Conservation (phyloP, 208 protist species). For the Leishmania lainsoni region DNA sequence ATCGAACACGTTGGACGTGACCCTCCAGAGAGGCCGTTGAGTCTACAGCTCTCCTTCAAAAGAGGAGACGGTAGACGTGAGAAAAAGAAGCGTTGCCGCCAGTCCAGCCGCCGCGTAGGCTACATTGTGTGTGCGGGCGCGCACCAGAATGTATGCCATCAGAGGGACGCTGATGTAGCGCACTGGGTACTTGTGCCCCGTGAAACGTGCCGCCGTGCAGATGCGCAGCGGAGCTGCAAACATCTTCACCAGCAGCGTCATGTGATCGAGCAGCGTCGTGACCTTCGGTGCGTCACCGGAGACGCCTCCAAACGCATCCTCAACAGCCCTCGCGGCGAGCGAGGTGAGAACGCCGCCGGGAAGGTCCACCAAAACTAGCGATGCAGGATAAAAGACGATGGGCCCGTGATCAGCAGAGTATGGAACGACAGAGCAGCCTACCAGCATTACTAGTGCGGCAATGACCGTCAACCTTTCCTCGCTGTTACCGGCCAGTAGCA, state of each 20-base stretch:
- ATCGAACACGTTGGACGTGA: not conserved
- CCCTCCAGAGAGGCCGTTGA: not conserved
- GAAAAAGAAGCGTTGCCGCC: not conserved
- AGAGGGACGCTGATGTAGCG: conserved; percentile 27
- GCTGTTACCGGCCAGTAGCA: conserved; percentile 10
- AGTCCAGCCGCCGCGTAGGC: conserved; percentile 14
- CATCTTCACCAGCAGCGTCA: conserved; percentile 28
- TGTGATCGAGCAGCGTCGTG: conserved; percentile 21
- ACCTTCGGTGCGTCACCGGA: conserved; percentile 18
- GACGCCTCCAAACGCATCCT: conserved; percentile 10
- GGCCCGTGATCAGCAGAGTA: conserved; percentile 22
- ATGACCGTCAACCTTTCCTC: conserved; percentile 16
- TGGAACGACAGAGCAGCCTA: conserved; percentile 18
- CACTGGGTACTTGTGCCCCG: conserved; percentile 18
- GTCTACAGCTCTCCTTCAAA: conserved; percentile 13
- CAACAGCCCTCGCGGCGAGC: conserved; percentile 2
- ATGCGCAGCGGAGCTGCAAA: conserved; percentile 32
- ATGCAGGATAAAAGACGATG: conserved; percentile 32
- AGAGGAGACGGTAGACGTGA: not conserved
- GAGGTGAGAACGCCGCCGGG: conserved; percentile 27
- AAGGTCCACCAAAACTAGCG: conserved; percentile 45
- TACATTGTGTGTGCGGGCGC: conserved; percentile 23
- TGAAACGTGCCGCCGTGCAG: conserved; percentile 10
- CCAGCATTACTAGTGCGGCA: conserved; percentile 3
- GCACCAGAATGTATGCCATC: conserved; percentile 26